Percentiles rank a stretch among this genome's conserved stretches.
Conservation (phyloP, 805 yeast species). For the Cyberlindnera mrakii region DNA sequence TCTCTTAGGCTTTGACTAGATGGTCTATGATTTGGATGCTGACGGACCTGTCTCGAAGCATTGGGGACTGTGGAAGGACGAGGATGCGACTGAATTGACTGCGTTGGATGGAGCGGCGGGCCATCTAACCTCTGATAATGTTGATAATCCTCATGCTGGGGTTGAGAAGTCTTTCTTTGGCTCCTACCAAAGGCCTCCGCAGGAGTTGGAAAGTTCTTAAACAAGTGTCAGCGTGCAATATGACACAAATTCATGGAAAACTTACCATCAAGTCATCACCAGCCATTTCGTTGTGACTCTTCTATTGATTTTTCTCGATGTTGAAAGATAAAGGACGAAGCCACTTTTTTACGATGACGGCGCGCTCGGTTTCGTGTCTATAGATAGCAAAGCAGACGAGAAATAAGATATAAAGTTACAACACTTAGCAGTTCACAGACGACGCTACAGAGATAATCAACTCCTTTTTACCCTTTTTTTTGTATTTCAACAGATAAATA, state of each 20-base stretch:
- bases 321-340: no score
- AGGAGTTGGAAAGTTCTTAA: constrained; percentile 25
- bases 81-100: background rate
- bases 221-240: constrained; percentile 1
- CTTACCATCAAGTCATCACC: constrained; percentile 24
- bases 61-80: background rate
- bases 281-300: constrained; percentile 28
- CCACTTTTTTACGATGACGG: no score
- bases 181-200: constrained; percentile 24
- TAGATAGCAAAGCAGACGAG: no score
- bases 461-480: constrained; percentile 1
- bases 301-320: no score
- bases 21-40: background rate
- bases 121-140: constrained; percentile 1
- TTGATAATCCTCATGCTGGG: background rate
- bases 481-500: background rate
- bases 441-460: background rate
- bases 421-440: background rate
- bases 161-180: background rate
- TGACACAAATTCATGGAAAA: background rate
- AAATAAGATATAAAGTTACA: no score
- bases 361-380: no score
- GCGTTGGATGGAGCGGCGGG: constrained; percentile 8
- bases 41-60: constrained; percentile 1
- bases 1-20: background rate